Evolutionary conservation across 805 yeast genomes (phyloP).

Genomic region (Torulaspora indica): DNA sequence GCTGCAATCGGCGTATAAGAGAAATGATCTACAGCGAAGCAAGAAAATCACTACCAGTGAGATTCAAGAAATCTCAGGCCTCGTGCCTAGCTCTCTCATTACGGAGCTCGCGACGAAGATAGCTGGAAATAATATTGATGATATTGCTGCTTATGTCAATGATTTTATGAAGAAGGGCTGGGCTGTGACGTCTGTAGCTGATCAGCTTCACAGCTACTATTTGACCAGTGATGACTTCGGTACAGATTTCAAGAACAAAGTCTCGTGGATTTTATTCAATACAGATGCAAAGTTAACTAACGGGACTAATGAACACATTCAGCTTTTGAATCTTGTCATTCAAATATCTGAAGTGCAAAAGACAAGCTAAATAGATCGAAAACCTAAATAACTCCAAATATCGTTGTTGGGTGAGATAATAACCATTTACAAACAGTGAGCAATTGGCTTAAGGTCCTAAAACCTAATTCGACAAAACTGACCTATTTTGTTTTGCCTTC

Average conservation of each 20-base stretch:
- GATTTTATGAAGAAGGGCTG: conserved; percentile 62
- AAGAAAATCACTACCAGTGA: conserved; percentile 41
- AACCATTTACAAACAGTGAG: conserved; percentile 1
- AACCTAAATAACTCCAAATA: neutral
- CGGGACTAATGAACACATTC: conserved; percentile 88
- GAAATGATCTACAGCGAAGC: conserved; percentile 38
- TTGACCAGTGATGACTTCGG: conserved; percentile 49
- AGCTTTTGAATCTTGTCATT: conserved; percentile 59
- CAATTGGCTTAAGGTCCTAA: neutral
- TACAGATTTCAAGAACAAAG: conserved; percentile 54
- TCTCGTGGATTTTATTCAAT: conserved; percentile 63
- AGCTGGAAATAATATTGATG: conserved; percentile 32
- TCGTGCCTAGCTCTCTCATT: conserved; percentile 52
- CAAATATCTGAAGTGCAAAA: conserved; percentile 41
- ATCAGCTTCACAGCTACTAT: conserved; percentile 66
- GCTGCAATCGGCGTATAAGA: conserved; percentile 75
- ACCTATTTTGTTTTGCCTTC: conserved; percentile 8
- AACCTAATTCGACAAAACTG: conserved; percentile 3
- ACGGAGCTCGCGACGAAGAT: conserved; percentile 39
- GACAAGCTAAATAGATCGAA: conserved; percentile 2
- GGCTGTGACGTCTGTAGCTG: conserved; percentile 68
- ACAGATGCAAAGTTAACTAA: conserved; percentile 69
- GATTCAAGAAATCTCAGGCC: conserved; percentile 72
- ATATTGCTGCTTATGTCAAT: conserved; percentile 43
- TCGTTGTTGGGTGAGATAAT: neutral